Evolutionary conservation across 2,329 filamentous ascomycete species (phyloP), one percentile per base, ranked within the genome.

Genomic region (Paraconiothyrium sp.): DNA sequence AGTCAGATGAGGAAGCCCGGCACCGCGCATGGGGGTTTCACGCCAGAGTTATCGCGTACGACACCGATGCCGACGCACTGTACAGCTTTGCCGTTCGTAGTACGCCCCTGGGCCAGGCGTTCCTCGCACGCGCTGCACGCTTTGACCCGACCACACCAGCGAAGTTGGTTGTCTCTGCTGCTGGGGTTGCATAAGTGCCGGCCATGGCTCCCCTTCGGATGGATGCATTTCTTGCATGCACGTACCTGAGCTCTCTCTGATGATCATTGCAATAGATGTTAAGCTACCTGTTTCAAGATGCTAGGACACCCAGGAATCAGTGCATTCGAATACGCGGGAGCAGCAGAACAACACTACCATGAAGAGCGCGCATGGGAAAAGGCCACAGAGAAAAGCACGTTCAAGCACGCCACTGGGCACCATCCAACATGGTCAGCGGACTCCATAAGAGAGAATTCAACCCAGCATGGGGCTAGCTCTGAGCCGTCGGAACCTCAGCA

Each of bases 231-330:
- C 44, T 32, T 34, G 7, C 16, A 48, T 22, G 46, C 24, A 34
- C 44, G 20, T 50, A 41, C n/a, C 37, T 47, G 30, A 52, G 39
- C 27, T 35, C 34, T 1, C 27, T 27, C 41, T 44, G 14, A 59
- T 41, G 20, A 30, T 39, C 20, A n/a, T 22, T 4, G 46, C 14
- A 41, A 16, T 20, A 44, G 22, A 3, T 22, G 20, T 43, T 7
- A 14, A 30, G 3, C 47, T 10, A 34, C 20, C 13, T 37, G 22
- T 4, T 16, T 30, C 13, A 58, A 2, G 14, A 77, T 76, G 73
- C 74, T 77, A 56, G 75, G 73, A 16, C 69, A 77, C 62, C 72
- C 71, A 52, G 70, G 74, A 14, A 72, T 76, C 54, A 74, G 70
- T 67, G 72, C 73, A 30, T 67, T 75, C 46, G 72, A 76, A 55